Conservation (phyloP, 768 basidiomycete species). For the Pleurotus tuber-regium region DNA sequence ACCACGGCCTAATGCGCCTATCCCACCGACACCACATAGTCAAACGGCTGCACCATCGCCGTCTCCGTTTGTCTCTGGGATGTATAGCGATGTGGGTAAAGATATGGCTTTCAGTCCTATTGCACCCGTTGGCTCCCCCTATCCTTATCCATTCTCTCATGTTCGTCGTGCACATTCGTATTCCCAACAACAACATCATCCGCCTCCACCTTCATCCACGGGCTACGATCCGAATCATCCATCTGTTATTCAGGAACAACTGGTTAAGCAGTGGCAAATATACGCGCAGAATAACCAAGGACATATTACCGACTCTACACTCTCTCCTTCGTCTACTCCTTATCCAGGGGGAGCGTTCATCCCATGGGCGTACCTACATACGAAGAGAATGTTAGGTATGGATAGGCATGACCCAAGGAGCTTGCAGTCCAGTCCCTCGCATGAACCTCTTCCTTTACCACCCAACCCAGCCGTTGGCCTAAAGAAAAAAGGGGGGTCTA, state of each 20-base stretch:
- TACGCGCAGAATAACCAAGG: conserved; percentile 68
- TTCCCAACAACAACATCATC: conserved; percentile 26
- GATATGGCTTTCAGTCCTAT: conserved; percentile 45
- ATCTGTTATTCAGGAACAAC: conserved; percentile 59
- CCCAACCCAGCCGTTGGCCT: conserved; percentile 41
- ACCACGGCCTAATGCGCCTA: conserved; percentile 68
- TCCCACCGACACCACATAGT: conserved; percentile 77
- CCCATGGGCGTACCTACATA: conserved; percentile 72
- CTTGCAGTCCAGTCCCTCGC: conserved; percentile 69
- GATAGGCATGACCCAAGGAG: conserved; percentile 49
- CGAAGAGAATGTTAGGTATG: conserved; percentile 43
- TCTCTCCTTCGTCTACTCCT: conserved; percentile 74
- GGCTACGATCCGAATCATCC: conserved; percentile 42
- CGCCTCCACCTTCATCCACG: conserved; percentile 26
- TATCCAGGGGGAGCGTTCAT: conserved; percentile 64
- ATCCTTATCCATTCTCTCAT: conserved; percentile 75
- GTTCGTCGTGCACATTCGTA: conserved; percentile 55
- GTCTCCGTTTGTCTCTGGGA: conserved; percentile 57
- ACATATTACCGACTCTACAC: conserved; percentile 65
- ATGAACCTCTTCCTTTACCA: conserved; percentile 60
- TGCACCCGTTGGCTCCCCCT: conserved; percentile 68
- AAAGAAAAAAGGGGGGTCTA: conserved; percentile 41
- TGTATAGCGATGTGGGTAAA: conserved; percentile 37
- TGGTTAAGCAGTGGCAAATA: conserved; percentile 76
- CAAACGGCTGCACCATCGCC: conserved; percentile 75